phyloP scores from a whole-genome alignment of 164 flowering plant species.

The Warburgia ugandensis region DNA sequence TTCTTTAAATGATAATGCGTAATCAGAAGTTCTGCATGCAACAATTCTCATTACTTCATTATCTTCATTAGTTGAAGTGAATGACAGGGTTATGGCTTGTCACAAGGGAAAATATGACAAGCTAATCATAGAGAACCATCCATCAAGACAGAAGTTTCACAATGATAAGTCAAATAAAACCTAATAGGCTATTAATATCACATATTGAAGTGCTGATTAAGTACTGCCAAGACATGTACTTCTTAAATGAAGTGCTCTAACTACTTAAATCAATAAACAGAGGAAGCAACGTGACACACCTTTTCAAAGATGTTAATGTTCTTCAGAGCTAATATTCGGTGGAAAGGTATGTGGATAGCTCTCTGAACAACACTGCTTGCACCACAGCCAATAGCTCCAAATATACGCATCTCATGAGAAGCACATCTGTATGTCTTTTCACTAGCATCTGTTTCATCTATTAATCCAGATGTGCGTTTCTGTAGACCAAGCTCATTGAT shows the following conservation, averaged over 20 bases:
- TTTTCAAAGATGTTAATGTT: conserved; percentile 95
- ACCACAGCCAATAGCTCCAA: conserved; percentile 96
- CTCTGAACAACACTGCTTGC: conserved; percentile 99
- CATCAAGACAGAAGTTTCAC: too few relatives aligned
- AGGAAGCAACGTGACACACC: conserved; percentile 32
- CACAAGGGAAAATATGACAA: neutral
- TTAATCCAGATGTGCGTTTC: conserved; percentile 57
- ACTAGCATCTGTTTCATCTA: conserved; percentile 40
- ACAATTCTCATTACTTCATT: too few relatives aligned
- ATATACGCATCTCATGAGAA: conserved; percentile 92
- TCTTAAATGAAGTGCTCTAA: too few relatives aligned
- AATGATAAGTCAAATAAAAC: neutral
- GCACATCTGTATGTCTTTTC: conserved; percentile 90
- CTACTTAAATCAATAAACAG: neutral
- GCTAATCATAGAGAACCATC: neutral
- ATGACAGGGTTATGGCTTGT: neutral
- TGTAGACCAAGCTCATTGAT: conserved; percentile 94
- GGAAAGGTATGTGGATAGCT: conserved; percentile 88
- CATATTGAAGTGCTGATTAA: too few relatives aligned
- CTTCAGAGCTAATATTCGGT: conserved; percentile 85
- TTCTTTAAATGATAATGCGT: too few relatives aligned
- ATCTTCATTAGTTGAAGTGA: too few relatives aligned
- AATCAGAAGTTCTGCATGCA: too few relatives aligned
- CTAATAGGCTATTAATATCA: too few relatives aligned
- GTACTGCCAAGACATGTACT: too few relatives aligned